Conservation (phyloP, 305 asterid species). For the Fraxinus angustifolia region DNA sequence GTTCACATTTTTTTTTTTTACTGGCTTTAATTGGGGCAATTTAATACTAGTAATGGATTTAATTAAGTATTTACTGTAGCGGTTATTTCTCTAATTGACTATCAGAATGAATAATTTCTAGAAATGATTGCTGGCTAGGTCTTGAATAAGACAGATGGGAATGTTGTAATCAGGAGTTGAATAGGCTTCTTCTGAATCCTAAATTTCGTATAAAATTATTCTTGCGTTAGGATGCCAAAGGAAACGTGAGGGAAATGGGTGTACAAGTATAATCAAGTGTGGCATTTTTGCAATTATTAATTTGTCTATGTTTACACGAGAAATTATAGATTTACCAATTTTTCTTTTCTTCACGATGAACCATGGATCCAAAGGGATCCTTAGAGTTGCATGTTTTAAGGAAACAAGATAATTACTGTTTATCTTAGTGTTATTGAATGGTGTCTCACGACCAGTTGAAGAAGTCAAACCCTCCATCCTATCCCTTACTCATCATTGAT, state of each 20-base stretch:
- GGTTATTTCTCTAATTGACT: neutral
- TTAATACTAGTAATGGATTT: conserved; percentile 6
- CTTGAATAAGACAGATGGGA: neutral
- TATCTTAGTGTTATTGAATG: neutral
- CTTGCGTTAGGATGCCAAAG: neutral
- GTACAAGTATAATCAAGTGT: neutral
- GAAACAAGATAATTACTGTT: neutral
- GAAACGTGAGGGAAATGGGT: neutral
- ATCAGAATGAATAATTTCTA: neutral
- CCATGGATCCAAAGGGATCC: neutral
- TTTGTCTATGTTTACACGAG: neutral
- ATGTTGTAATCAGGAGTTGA: neutral
- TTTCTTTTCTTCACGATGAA: neutral
- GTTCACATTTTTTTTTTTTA: neutral
- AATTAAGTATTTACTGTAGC: neutral
- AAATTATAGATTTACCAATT: neutral
- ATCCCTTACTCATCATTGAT: neutral
- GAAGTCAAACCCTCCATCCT: neutral
- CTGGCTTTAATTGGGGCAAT: neutral
- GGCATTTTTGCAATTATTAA: neutral
- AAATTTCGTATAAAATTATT: neutral
- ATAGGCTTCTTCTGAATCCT: neutral
- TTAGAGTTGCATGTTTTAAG: neutral
- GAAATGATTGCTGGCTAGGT: neutral
- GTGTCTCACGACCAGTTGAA: neutral